Evolutionary conservation across 495 filamentous ascomycete species (phyloP).

Genomic region (Daldinia decipiens): DNA sequence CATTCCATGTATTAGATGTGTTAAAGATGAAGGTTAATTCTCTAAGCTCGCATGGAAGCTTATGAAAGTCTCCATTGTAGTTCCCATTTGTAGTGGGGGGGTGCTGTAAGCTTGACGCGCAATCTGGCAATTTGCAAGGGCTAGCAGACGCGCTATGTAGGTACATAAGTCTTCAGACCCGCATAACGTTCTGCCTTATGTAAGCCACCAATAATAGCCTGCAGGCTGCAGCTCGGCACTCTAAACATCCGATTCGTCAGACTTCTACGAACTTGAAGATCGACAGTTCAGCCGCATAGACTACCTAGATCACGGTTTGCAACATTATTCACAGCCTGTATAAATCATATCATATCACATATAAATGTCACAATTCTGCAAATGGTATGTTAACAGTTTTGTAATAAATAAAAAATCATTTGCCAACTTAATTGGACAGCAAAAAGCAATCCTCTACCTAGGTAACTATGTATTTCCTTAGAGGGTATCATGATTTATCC

Average conservation of each 20-base stretch:
- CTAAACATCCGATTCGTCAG: slow-evolving; percentile 13
- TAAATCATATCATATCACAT: background rate
- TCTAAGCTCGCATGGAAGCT: background rate
- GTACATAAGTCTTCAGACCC: background rate
- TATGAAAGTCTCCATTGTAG: background rate
- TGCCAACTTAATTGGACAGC: background rate
- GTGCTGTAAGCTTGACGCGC: slow-evolving; percentile 1
- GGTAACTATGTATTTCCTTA: slow-evolving; percentile 1
- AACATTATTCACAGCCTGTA: background rate
- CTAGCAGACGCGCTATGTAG: slow-evolving; percentile 3
- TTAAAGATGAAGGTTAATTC: background rate
- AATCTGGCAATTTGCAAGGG: no score
- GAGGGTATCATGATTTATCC: slow-evolving; percentile 6
- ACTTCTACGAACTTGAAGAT: background rate
- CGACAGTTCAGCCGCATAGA: slow-evolving; percentile 20
- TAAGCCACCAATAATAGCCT: no score
- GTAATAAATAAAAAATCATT: background rate
- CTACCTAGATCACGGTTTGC: background rate
- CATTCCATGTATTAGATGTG: background rate
- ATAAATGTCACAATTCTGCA: background rate
- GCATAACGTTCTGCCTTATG: background rate
- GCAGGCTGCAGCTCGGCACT: no score
- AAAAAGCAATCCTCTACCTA: slow-evolving; percentile 6
- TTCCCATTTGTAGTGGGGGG: background rate
- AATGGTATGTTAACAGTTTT: background rate